Evolutionary conservation across 176 grass and related monocot species (phyloP).

Genomic region (Cocos nucifera): DNA sequence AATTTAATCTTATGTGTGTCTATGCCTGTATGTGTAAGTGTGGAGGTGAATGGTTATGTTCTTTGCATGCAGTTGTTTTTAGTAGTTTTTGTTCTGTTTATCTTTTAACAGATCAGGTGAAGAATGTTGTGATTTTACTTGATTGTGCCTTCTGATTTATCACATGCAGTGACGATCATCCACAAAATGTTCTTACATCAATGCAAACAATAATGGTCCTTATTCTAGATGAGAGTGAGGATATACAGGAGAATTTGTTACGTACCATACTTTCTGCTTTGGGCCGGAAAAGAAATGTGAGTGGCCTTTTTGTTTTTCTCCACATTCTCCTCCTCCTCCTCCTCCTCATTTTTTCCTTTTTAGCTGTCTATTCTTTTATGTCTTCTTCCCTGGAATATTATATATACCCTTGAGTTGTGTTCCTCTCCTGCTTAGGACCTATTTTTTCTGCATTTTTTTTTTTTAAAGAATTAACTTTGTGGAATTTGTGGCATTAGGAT

Average conservation of each 20-base stretch:
- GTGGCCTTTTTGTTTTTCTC: slow-evolving; percentile 25
- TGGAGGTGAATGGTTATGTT: too few relatives aligned
- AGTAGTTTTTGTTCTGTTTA: not conserved
- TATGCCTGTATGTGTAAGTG: too few relatives aligned
- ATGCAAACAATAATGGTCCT: slow-evolving; percentile 95
- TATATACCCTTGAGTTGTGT: too few relatives aligned
- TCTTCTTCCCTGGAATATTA: too few relatives aligned
- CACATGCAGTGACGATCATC: slow-evolving; percentile 65
- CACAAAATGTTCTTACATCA: slow-evolving; percentile 58
- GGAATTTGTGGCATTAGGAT: slow-evolving; percentile 43
- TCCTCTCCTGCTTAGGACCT: not conserved
- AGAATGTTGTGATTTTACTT: not conserved
- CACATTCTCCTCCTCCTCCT: not conserved
- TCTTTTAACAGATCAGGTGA: not conserved
- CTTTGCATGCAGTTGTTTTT: too few relatives aligned
- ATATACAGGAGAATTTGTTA: slow-evolving; percentile 74
- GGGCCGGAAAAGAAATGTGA: slow-evolving; percentile 68
- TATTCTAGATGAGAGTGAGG: slow-evolving; percentile 92
- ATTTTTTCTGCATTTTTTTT: too few relatives aligned
- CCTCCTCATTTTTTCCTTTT: too few relatives aligned
- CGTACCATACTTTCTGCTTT: slow-evolving; percentile 63
- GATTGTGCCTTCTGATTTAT: slow-evolving; percentile 17
- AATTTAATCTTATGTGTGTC: too few relatives aligned
- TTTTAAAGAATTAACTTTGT: not conserved
- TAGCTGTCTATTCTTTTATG: not conserved